Conservation (phyloP, 768 basidiomycete species). For the Leccinellum rugosiceps region DNA sequence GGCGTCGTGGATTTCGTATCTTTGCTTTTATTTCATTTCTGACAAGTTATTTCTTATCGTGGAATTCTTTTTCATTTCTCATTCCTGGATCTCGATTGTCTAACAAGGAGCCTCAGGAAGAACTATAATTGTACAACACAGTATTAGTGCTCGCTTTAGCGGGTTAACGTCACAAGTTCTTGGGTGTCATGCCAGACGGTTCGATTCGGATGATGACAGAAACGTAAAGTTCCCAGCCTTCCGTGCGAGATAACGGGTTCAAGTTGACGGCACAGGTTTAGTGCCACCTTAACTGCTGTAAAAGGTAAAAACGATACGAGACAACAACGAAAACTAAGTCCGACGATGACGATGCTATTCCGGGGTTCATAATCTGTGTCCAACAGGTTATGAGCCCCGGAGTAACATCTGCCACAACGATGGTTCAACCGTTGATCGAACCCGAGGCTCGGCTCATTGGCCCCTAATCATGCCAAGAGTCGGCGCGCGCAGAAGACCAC, state of each 20-base stretch:
- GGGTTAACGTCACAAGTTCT: background rate
- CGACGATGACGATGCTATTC: constrained; percentile 13
- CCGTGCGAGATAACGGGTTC: background rate
- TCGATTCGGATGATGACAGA: background rate
- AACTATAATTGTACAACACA: background rate
- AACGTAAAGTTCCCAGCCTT: background rate
- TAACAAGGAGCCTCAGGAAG: background rate
- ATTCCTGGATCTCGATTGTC: constrained; percentile 8
- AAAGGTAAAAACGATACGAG: constrained; percentile 1
- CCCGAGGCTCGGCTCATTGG: background rate
- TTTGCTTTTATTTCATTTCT: constrained; percentile 10
- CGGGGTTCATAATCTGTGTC: constrained; percentile 9
- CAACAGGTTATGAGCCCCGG: constrained; percentile 28
- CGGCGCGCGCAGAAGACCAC: constrained; percentile 1
- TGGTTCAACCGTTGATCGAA: constrained; percentile 4
- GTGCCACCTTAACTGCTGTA: background rate
- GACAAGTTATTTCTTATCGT: background rate
- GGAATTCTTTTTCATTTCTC: constrained; percentile 5
- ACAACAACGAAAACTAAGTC: constrained; percentile 1
- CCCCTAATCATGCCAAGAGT: background rate
- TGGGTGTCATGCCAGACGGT: background rate
- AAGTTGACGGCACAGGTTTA: background rate
- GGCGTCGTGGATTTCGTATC: constrained; percentile 4
- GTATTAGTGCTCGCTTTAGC: background rate
- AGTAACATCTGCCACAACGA: constrained; percentile 16